These are phyloP conservation scores for Neurospora sp. DNA, from an alignment of 2,329 filamentous ascomycete genomes.

Conservation along the genomic window DNA sequence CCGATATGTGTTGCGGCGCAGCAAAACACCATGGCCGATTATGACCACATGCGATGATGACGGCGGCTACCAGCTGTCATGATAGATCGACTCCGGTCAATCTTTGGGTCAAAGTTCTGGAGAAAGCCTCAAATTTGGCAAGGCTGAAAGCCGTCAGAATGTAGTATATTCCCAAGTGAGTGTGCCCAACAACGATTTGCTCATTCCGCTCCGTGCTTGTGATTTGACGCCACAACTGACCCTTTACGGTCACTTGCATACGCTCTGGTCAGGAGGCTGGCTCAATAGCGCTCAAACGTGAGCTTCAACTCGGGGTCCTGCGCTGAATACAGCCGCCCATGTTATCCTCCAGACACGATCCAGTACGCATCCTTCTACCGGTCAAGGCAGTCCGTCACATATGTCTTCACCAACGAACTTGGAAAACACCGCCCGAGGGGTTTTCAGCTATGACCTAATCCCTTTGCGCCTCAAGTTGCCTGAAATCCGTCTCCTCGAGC, in stretches of 20 bases:
- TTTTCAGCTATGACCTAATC: background rate
- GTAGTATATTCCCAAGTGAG: no score
- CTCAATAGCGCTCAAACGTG: no score
- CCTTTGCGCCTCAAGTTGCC: background rate
- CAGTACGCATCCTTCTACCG: background rate
- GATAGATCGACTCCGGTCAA: background rate
- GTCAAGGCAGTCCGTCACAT: background rate
- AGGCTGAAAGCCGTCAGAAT: background rate
- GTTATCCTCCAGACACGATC: background rate
- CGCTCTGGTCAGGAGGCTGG: background rate
- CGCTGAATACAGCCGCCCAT: no score
- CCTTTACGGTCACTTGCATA: background rate
- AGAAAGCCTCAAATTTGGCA: background rate
- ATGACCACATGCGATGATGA: background rate
- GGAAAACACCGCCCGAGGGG: background rate
- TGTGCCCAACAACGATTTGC: no score
- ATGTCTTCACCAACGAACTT: background rate
- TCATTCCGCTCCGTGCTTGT: no score
- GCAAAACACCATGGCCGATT: background rate
- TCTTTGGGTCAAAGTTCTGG: background rate
- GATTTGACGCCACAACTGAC: background rate
- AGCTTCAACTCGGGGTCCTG: no score
- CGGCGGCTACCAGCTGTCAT: no score
- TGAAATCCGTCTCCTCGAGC: slow-evolving; percentile 1
- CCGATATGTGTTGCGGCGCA: background rate